phyloP scores from a whole-genome alignment of 306 rosid genomes.

The Quercus bicolor region DNA sequence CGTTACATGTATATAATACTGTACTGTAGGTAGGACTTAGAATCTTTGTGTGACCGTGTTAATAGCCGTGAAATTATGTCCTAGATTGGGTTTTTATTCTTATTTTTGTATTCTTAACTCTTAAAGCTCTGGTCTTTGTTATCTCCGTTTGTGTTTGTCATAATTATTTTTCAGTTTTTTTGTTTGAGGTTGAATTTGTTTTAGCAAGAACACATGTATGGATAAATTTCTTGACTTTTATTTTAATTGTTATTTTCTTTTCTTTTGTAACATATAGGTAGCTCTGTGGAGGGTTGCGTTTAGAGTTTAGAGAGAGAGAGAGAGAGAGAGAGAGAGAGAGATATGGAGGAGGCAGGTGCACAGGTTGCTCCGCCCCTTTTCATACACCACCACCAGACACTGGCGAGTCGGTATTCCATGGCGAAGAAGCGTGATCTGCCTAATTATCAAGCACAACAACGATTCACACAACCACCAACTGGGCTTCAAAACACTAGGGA shows the following conservation, averaged over 20 bases:
- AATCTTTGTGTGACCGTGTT: not conserved
- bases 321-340: not conserved
- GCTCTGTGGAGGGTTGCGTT: not conserved
- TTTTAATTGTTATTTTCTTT: not conserved
- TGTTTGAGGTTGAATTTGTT: not conserved
- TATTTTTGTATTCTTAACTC: not conserved
- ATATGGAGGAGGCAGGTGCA: slow-evolving; percentile 70
- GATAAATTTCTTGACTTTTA: not conserved
- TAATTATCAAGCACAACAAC: slow-evolving; percentile 2
- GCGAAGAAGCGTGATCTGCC: slow-evolving; percentile 70
- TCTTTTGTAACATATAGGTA: not conserved
- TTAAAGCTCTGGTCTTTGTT: not conserved
- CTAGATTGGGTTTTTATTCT: no score
- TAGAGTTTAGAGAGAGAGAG: not conserved
- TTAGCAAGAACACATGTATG: not conserved
- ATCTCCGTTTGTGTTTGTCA: not conserved
- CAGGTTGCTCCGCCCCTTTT: slow-evolving; percentile 53
- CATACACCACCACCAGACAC: slow-evolving; percentile 35
- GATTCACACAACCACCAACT: not conserved
- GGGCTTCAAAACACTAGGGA: slow-evolving; percentile 19
- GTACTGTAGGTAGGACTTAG: not conserved
- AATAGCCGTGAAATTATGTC: not conserved
- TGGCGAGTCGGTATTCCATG: slow-evolving; percentile 30
- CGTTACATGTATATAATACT: not conserved
- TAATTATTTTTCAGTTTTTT: not conserved